A percentile compares a stretch with the other conserved stretches of the same genome.
These are phyloP conservation scores for Ilyonectria mors-panacis DNA, from an alignment of 2,329 filamentous ascomycete genomes.

Conservation along the genomic window DNA sequence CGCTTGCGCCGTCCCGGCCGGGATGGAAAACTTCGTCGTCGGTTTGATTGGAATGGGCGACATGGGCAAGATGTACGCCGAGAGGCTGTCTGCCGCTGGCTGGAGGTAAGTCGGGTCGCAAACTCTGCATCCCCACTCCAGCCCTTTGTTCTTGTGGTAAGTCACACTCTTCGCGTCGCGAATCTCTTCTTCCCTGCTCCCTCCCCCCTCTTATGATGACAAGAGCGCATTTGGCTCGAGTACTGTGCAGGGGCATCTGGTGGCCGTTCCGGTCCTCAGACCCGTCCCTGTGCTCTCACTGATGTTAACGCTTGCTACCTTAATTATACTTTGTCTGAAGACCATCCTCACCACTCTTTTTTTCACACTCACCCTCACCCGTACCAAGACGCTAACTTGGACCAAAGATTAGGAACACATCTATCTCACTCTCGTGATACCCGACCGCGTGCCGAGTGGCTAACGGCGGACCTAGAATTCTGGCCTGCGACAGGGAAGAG, in stretches of 20 bases:
- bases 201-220: slow-evolving; percentile 83
- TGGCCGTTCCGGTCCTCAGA: slow-evolving; percentile 83
- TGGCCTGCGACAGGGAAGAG: slow-evolving; percentile 94
- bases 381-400: slow-evolving; percentile 44
- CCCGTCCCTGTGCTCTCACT: slow-evolving; percentile 79
- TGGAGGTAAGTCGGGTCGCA: slow-evolving; percentile 81
- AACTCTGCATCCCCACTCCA: slow-evolving; percentile 24
- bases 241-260: slow-evolving; percentile 77
- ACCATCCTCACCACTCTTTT: slow-evolving; percentile 24
- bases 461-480: slow-evolving; percentile 74
- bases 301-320: slow-evolving; percentile 99
- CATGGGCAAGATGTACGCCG: slow-evolving; percentile 99
- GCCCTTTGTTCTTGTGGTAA: slow-evolving; percentile 37
- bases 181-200: slow-evolving; percentile 21
- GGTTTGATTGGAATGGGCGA: slow-evolving; percentile 99
- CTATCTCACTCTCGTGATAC: slow-evolving; percentile 16
- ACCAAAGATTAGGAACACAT: slow-evolving; percentile 38
- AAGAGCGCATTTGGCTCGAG: slow-evolving; percentile 99
- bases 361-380: slow-evolving; percentile 22
- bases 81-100: slow-evolving; percentile 87
- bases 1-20: slow-evolving; percentile 52
- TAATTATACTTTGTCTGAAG: slow-evolving; percentile 85
- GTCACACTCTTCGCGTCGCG: slow-evolving; percentile 34
- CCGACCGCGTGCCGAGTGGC: slow-evolving; percentile 46
- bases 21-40: slow-evolving; percentile 80